phyloP scores from a whole-genome alignment of 2,329 filamentous ascomycete species.

The Pseudopithomyces maydicus region DNA sequence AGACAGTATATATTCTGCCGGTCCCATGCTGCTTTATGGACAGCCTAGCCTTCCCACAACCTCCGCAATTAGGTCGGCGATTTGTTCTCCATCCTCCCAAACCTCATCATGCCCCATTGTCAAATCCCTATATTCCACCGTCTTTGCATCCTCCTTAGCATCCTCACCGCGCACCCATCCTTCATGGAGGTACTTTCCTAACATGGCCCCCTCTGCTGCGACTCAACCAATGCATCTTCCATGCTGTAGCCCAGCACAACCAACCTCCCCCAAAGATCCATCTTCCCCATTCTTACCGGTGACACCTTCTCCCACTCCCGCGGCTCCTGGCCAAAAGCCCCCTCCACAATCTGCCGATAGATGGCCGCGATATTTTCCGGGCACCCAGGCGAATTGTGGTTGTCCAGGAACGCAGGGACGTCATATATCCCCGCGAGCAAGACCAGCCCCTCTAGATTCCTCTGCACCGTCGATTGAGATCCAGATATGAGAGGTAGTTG shows the following conservation, averaged over 20 bases:
- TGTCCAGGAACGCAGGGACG: constrained; percentile 57
- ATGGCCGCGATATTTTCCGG: constrained; percentile 45
- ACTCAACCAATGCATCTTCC: constrained; percentile 56
- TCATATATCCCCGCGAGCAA: constrained; percentile 72
- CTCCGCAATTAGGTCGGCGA: constrained; percentile 52
- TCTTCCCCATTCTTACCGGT: constrained; percentile 47
- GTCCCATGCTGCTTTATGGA: background rate
- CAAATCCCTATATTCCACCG: constrained; percentile 53
- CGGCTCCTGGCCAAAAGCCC: constrained; percentile 62
- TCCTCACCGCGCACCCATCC: constrained; percentile 42
- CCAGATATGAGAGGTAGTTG: constrained; percentile 51
- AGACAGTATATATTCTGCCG: background rate
- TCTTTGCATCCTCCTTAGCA: constrained; percentile 9
- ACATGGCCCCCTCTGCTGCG: constrained; percentile 64
- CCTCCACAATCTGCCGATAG: constrained; percentile 63
- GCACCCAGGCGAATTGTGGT: constrained; percentile 45
- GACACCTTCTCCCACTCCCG: constrained; percentile 48
- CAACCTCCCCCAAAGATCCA: constrained; percentile 46
- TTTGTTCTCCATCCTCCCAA: constrained; percentile 64
- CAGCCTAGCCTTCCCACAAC: constrained; percentile 24
- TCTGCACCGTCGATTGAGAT: constrained; percentile 4
- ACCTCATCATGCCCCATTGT: constrained; percentile 67
- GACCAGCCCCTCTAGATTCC: constrained; percentile 58
- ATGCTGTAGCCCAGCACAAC: constrained; percentile 53
- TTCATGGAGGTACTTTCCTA: constrained; percentile 52